Conservation (phyloP, 139 green algal genomes). For the Gonium pectorale region DNA sequence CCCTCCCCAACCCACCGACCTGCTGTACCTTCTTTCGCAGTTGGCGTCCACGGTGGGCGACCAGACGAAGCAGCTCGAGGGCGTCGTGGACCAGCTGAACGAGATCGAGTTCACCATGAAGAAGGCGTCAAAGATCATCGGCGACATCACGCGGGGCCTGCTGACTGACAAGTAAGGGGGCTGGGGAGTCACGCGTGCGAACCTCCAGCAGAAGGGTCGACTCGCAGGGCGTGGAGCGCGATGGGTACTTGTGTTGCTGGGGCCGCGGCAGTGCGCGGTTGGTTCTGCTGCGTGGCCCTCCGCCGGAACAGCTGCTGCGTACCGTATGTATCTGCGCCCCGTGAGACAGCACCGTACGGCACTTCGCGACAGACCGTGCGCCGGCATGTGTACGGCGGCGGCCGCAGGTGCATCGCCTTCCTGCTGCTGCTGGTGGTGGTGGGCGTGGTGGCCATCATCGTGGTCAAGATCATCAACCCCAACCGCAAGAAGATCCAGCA, state of each 20-base stretch:
- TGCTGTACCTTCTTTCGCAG: conserved; percentile 52
- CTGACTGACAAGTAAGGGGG: conserved; percentile 94
- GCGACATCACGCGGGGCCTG: conserved; percentile 85
- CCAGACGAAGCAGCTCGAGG: conserved; percentile 82
- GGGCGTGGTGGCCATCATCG: conserved; percentile 79
- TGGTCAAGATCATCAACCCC: conserved; percentile 76
- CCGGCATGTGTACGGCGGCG: too few species aligned
- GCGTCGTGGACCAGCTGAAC: conserved; percentile 84
- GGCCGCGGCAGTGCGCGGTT: too few species aligned
- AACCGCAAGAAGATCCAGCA: conserved; percentile 56
- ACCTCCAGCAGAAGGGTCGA: too few species aligned
- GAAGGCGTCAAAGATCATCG: conserved; percentile 84
- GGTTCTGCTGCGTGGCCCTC: too few species aligned
- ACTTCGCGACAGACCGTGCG: not conserved
- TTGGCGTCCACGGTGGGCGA: conserved; percentile 82
- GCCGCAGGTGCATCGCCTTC: conserved; percentile 81
- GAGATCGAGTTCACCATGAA: conserved; percentile 94
- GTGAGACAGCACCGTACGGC: too few species aligned
- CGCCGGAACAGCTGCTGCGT: too few species aligned
- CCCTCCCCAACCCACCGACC: too few species aligned
- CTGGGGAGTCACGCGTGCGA: too few species aligned
- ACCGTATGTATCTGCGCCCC: too few species aligned
- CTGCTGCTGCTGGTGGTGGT: conserved; percentile 79
- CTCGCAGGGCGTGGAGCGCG: too few species aligned
- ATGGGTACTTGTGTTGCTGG: too few species aligned